A percentile compares a stretch with the other conserved stretches of the same genome.
These are phyloP conservation scores for Filobasidium floriforme DNA, from an alignment of 768 basidiomycete species.

Conservation along the genomic window DNA sequence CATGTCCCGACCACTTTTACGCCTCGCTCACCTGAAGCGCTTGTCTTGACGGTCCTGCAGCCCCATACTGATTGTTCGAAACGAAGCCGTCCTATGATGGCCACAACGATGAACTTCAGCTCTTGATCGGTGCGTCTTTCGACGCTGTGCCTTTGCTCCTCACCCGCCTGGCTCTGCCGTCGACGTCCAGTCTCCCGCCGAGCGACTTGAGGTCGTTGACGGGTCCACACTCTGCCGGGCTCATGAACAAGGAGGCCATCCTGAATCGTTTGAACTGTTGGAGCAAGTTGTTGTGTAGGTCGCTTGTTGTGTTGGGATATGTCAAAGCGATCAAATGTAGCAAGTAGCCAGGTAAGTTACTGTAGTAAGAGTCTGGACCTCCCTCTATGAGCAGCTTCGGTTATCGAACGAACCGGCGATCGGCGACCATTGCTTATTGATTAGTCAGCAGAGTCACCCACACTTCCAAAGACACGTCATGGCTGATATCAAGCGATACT, in stretches of 20 bases:
- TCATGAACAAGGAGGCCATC: slow-evolving; percentile 3
- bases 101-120: not conserved
- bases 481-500: no score
- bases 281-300: no score
- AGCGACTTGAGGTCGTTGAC: slow-evolving; percentile 7
- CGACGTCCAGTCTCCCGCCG: not conserved
- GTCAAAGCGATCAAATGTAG: no score
- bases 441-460: no score
- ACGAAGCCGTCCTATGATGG: not conserved
- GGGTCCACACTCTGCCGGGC: not conserved
- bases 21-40: not conserved
- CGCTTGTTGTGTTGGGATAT: no score
- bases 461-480: no score
- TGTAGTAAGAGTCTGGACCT: no score
- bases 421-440: no score
- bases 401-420: no score
- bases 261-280: not conserved
- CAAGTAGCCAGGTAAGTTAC: no score
- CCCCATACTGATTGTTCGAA: not conserved
- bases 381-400: no score
- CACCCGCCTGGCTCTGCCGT: not conserved
- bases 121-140: not conserved
- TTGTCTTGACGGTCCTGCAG: not conserved
- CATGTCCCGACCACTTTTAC: not conserved
- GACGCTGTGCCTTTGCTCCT: not conserved